These are phyloP conservation scores for Moesziomyces sp. DNA, from an alignment of 1,284 basidiomycete species.

Conservation along the genomic window DNA sequence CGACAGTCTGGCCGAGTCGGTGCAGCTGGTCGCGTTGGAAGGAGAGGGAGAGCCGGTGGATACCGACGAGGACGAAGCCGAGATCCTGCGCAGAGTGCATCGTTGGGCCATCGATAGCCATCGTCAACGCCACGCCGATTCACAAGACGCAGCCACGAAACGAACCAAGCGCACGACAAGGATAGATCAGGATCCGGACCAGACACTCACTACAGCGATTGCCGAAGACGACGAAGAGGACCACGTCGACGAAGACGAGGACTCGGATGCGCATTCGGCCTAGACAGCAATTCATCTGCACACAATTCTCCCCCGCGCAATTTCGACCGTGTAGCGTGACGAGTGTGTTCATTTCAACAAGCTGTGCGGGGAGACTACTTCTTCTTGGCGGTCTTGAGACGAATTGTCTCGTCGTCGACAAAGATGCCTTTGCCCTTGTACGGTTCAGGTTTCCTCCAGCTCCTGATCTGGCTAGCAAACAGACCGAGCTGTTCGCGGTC, in stretches of 20 bases:
- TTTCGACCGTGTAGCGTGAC: neutral
- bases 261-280: neutral
- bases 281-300: neutral
- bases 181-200: conserved; percentile 16
- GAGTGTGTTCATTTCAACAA: neutral
- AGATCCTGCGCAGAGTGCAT: conserved; percentile 30
- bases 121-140: neutral
- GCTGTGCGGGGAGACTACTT: conserved; percentile 75
- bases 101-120: conserved; percentile 44
- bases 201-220: conserved; percentile 15
- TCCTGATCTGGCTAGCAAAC: conserved; percentile 86
- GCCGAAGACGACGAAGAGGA: conserved; percentile 18
- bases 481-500: conserved; percentile 78
- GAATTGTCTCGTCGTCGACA: conserved; percentile 85
- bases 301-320: no score
- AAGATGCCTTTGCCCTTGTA: conserved; percentile 92
- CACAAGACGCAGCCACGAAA: neutral
- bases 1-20: conserved; percentile 11
- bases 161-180: neutral
- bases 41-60: conserved; percentile 6
- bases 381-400: conserved; percentile 92
- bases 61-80: conserved; percentile 38
- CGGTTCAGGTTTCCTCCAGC: conserved; percentile 89
- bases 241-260: conserved; percentile 1
- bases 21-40: conserved; percentile 2